phyloP scores from a whole-genome alignment of 257 asterid species.

The Hygrophila difformis region DNA sequence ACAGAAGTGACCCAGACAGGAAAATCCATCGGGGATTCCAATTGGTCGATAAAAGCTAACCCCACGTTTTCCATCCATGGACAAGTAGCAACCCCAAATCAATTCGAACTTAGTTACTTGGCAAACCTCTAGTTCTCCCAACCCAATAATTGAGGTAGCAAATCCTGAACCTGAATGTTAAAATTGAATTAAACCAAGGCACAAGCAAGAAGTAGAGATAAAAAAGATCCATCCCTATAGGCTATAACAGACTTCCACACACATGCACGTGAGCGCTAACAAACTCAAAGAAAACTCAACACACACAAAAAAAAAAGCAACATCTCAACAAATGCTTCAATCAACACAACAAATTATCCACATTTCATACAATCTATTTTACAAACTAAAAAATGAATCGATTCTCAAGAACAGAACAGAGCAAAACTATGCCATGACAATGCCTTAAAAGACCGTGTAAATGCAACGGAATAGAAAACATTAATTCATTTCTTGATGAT shows the following conservation, averaged over 20 bases:
- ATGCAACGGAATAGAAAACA: too few species aligned
- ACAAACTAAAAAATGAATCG: too few species aligned
- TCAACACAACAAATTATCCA: too few species aligned
- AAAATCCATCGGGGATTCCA: conserved; percentile 59
- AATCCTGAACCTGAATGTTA: conserved; percentile 59
- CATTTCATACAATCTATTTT: too few species aligned
- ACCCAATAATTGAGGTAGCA: conserved; percentile 36
- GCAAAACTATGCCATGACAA: too few species aligned
- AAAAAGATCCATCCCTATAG: not conserved
- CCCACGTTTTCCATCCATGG: conserved; percentile 41
- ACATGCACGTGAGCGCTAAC: too few species aligned
- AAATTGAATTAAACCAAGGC: not conserved
- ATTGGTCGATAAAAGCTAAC: conserved; percentile 70
- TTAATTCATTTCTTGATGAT: too few species aligned
- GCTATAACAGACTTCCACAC: too few species aligned
- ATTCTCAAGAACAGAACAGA: too few species aligned
- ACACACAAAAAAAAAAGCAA: not conserved
- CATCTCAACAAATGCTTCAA: too few species aligned
- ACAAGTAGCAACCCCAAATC: conserved; percentile 54
- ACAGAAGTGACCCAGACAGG: conserved; percentile 66
- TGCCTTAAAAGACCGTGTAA: too few species aligned
- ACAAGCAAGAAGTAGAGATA: conserved; percentile 11
- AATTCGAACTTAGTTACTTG: conserved; percentile 50
- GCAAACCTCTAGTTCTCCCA: conserved; percentile 77
- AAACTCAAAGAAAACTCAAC: not conserved